Conservation (phyloP, 768 basidiomycete species). For the Boletus tomentosulus region DNA sequence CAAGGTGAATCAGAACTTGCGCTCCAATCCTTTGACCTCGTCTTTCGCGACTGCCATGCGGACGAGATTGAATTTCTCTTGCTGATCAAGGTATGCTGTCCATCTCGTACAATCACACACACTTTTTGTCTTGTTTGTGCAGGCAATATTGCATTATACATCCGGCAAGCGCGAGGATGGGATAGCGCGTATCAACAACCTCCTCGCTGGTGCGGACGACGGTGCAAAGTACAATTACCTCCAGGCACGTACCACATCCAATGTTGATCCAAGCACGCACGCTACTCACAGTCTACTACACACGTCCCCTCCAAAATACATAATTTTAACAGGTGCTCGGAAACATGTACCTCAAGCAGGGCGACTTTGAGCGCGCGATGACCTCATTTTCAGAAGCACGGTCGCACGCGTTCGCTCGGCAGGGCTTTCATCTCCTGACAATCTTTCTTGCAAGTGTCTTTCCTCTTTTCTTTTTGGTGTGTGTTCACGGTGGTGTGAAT, state of each 20-base stretch:
- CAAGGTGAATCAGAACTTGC: not conserved
- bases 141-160: not conserved
- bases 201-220: not conserved
- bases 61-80: not conserved
- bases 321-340: not conserved
- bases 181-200: not conserved
- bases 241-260: not conserved
- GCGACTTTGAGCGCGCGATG: slow-evolving; percentile 1
- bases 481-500: not conserved
- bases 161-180: not conserved
- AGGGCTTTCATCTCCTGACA: not conserved
- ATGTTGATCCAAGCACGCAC: not conserved
- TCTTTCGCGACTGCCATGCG: not conserved
- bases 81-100: slow-evolving; percentile 1
- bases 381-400: not conserved
- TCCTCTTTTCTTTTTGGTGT: not conserved
- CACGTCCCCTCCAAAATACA: not conserved
- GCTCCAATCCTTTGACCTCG: slow-evolving; percentile 2
- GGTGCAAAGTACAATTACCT: not conserved
- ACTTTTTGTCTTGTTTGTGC: not conserved
- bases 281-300: not conserved
- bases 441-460: not conserved
- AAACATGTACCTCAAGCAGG: slow-evolving; percentile 1
- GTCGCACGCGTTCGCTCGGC: not conserved
- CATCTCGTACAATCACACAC: not conserved